Evolutionary conservation across 306 rosid species (phyloP).

Genomic region (Citrullus mucosospermus): DNA sequence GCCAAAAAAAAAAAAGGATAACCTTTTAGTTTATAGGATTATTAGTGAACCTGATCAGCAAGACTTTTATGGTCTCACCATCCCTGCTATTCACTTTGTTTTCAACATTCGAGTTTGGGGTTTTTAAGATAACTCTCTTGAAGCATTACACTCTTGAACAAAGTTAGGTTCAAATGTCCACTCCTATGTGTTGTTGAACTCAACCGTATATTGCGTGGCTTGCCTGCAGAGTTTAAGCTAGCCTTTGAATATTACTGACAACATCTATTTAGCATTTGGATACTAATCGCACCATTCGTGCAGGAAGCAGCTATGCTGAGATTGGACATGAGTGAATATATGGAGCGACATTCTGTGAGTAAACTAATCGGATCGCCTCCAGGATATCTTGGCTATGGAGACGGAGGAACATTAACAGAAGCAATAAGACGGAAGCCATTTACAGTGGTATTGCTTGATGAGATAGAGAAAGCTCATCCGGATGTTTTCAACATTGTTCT

Average conservation of each 20-base stretch:
- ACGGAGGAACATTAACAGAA: constrained; percentile 80
- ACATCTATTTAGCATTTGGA: neutral
- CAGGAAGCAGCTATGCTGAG: constrained; percentile 79
- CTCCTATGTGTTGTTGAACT: neutral
- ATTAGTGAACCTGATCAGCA: neutral
- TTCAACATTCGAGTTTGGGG: neutral
- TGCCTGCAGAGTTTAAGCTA: neutral
- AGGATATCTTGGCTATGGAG: constrained; percentile 86
- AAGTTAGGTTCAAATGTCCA: neutral
- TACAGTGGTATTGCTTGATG: constrained; percentile 70
- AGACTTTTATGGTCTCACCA: neutral
- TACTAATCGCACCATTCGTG: neutral
- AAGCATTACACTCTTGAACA: neutral
- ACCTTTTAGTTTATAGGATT: neutral
- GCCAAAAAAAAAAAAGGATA: too few relatives aligned
- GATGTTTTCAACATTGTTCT: constrained; percentile 81
- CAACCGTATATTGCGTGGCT: neutral
- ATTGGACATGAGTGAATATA: constrained; percentile 91
- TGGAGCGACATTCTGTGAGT: constrained; percentile 92
- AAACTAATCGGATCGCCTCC: constrained; percentile 91
- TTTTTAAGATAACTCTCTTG: neutral
- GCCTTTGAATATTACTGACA: neutral
- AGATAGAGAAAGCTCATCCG: constrained; percentile 97
- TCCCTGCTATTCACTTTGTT: neutral
- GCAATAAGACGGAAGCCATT: constrained; percentile 81